Percentiles rank a stretch among this genome's conserved stretches.
Conservation (phyloP, 2,329 filamentous ascomycete genomes). For the Colletotrichum magnum region DNA sequence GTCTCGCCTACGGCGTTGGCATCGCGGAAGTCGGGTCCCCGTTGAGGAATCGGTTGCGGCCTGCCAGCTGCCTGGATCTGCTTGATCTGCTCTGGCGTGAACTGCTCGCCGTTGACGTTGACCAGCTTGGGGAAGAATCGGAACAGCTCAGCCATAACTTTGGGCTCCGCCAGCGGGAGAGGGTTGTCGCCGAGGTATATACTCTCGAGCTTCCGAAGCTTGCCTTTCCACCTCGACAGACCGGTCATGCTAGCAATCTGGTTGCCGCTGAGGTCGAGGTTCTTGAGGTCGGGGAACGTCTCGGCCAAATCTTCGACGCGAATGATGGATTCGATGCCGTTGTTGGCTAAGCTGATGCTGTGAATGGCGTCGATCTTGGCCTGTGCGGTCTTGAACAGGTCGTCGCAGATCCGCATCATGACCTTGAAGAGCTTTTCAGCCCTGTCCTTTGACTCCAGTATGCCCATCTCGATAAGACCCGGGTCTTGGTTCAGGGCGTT, state of each 20-base stretch:
- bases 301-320: slow-evolving; percentile 82
- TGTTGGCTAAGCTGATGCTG: slow-evolving; percentile 86
- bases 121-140: slow-evolving; percentile 88
- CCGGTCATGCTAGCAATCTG: slow-evolving; percentile 77
- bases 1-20: slow-evolving; percentile 80
- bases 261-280: slow-evolving; percentile 91
- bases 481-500: slow-evolving; percentile 82
- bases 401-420: slow-evolving; percentile 88
- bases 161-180: slow-evolving; percentile 71
- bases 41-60: slow-evolving; percentile 72
- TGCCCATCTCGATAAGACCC: slow-evolving; percentile 79
- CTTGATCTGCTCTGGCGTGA: slow-evolving; percentile 79
- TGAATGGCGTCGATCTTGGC: slow-evolving; percentile 84
- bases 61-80: slow-evolving; percentile 64
- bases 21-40: slow-evolving; percentile 80
- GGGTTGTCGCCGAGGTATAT: slow-evolving; percentile 85
- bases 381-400: slow-evolving; percentile 78
- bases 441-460: slow-evolving; percentile 79
- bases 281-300: slow-evolving; percentile 87
- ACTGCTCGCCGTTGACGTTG: slow-evolving; percentile 80
- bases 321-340: slow-evolving; percentile 80
- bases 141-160: slow-evolving; percentile 77
- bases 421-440: slow-evolving; percentile 92
- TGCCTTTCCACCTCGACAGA: slow-evolving; percentile 82
- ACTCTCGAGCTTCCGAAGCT: slow-evolving; percentile 84